phyloP scores from a whole-genome alignment of 495 filamentous ascomycete species.

The Daldinia vernicosa region DNA sequence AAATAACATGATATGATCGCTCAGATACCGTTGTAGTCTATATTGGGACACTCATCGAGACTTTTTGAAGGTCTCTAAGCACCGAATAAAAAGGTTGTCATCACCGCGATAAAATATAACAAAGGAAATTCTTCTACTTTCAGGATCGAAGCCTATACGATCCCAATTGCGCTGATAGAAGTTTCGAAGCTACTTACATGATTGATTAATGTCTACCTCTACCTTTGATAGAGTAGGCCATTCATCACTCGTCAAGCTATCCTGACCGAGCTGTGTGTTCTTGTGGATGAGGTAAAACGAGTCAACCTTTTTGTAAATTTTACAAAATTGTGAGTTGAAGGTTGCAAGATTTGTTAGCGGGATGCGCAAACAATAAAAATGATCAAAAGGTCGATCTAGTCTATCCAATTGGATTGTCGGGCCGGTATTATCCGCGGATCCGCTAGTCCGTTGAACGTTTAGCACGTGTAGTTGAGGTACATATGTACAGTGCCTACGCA shows the following conservation, averaged over 20 bases:
- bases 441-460: background rate
- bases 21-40: constrained; percentile 99
- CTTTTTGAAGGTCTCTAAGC: constrained; percentile 75
- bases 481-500: constrained; percentile 2
- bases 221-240: constrained; percentile 1
- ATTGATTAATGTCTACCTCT: background rate
- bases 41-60: constrained; percentile 76
- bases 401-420: constrained; percentile 30
- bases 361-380: constrained; percentile 10
- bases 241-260: constrained; percentile 4
- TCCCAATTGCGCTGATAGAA: background rate
- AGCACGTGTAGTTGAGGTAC: constrained; percentile 3
- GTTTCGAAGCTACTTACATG: constrained; percentile 21
- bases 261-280: background rate
- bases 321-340: constrained; percentile 6
- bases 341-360: constrained; percentile 17
- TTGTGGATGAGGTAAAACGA: constrained; percentile 11
- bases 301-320: background rate
- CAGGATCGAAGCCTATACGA: background rate
- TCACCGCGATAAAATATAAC: constrained; percentile 58
- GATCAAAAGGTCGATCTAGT: constrained; percentile 7
- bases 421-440: constrained; percentile 26
- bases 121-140: background rate
- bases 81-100: constrained; percentile 64
- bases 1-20: constrained; percentile 50